Conservation (phyloP, 2,329 filamentous ascomycete species). For the Hortaea werneckii region DNA sequence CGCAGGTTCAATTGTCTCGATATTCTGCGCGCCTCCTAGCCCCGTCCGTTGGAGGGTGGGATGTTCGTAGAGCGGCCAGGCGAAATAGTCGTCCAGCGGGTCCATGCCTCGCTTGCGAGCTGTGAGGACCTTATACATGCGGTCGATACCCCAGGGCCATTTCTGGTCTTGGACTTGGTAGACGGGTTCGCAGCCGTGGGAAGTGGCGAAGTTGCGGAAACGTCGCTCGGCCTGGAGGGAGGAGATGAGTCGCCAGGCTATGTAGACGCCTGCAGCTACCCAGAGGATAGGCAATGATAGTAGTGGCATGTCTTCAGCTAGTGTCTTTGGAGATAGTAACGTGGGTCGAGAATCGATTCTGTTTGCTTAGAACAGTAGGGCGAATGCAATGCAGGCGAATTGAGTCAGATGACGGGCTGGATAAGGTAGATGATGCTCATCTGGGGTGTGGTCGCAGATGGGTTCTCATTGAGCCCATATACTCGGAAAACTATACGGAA, state of each 20-base stretch:
- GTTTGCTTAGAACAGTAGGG: too few species aligned
- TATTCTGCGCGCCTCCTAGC: conserved; percentile 2
- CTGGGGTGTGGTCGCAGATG: too few species aligned
- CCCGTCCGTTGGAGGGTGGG: conserved; percentile 1
- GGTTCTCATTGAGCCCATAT: too few species aligned
- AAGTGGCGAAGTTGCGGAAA: conserved; percentile 4
- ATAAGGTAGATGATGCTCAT: too few species aligned
- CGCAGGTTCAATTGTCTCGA: conserved; percentile 31
- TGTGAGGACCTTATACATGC: neutral
- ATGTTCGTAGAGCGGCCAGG: neutral
- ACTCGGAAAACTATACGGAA: too few species aligned
- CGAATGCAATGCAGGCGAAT: too few species aligned
- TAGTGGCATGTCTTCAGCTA: neutral
- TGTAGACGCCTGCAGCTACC: neutral
- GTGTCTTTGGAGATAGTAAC: too few species aligned
- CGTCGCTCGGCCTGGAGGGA: neutral
- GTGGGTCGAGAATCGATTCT: too few species aligned
- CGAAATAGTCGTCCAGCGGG: conserved; percentile 7
- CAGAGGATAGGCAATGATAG: neutral
- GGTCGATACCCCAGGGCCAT: neutral
- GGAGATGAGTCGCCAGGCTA: conserved; percentile 2
- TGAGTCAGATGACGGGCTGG: too few species aligned
- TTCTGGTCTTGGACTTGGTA: neutral
- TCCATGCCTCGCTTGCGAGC: conserved; percentile 3
- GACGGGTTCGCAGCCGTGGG: conserved; percentile 5